Percentiles rank a stretch among this genome's conserved stretches.
phyloP scores from a whole-genome alignment of 257 asterid species.

The Salvia miltiorrhiza region DNA sequence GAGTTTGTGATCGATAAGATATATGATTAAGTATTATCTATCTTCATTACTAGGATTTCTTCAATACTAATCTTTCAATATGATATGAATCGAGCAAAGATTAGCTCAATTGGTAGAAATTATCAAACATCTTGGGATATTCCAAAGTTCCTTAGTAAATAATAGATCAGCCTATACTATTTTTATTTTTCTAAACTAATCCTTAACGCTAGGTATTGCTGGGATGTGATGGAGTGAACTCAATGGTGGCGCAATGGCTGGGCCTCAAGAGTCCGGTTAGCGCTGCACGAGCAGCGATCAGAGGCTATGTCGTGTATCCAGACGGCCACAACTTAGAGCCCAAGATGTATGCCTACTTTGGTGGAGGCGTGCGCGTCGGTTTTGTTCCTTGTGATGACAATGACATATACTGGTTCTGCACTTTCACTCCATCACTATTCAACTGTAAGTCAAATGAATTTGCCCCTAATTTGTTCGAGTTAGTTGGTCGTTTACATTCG shows the following conservation, averaged over 20 bases:
- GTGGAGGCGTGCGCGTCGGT: conserved; percentile 67
- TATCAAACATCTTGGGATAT: too few species aligned
- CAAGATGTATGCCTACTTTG: conserved; percentile 40
- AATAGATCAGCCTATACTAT: too few species aligned
- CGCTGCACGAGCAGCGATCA: conserved; percentile 57
- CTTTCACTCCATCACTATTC: conserved; percentile 39
- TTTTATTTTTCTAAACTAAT: too few species aligned
- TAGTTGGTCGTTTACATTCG: too few species aligned
- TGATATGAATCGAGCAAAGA: too few species aligned
- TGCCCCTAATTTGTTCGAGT: neutral
- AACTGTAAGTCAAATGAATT: conserved; percentile 38
- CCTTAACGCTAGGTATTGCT: conserved; percentile 54
- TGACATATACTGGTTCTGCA: conserved; percentile 74
- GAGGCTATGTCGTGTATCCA: conserved; percentile 62
- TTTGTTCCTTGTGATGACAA: conserved; percentile 56
- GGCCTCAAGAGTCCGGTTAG: conserved; percentile 53
- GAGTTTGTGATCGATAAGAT: too few species aligned
- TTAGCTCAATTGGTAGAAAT: too few species aligned
- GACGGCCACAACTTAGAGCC: conserved; percentile 60
- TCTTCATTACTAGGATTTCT: too few species aligned
- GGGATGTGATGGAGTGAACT: conserved; percentile 89
- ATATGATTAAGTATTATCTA: too few species aligned
- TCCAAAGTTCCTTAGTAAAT: too few species aligned
- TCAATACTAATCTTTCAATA: too few species aligned
- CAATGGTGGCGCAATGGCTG: conserved; percentile 39